These are phyloP conservation scores for Trifolium pratense DNA, from an alignment of 306 rosid species.

Conservation along the genomic window DNA sequence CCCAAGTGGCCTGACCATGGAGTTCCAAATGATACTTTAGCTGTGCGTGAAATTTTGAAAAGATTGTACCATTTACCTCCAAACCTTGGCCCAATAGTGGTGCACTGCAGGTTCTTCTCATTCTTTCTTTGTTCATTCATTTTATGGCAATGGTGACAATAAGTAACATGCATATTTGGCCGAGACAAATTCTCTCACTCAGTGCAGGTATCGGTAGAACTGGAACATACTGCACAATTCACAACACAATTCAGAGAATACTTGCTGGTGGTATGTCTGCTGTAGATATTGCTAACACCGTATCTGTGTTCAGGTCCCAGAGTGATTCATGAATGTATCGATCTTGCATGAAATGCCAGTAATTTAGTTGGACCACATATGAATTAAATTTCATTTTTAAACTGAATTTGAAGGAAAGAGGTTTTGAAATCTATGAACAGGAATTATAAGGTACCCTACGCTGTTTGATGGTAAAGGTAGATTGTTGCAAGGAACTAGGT, in stretches of 20 bases:
- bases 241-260: slow-evolving; percentile 89
- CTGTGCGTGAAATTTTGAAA: slow-evolving; percentile 79
- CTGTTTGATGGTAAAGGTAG: slow-evolving; percentile 22
- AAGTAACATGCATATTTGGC: slow-evolving; percentile 37
- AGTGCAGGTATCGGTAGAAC: slow-evolving; percentile 99
- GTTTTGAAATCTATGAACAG: no score
- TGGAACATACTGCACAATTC: slow-evolving; percentile 90
- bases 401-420: slow-evolving; percentile 3
- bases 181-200: slow-evolving; percentile 59
- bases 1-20: slow-evolving; percentile 98
- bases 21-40: slow-evolving; percentile 73
- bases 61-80: slow-evolving; percentile 68
- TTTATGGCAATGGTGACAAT: background rate
- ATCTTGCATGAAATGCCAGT: slow-evolving; percentile 25
- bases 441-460: slow-evolving; percentile 2
- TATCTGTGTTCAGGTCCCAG: slow-evolving; percentile 81
- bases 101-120: slow-evolving; percentile 88
- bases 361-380: slow-evolving; percentile 4
- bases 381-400: slow-evolving; percentile 29
- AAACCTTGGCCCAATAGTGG: slow-evolving; percentile 78
- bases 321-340: slow-evolving; percentile 34
- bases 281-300: slow-evolving; percentile 68
- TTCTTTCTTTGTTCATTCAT: slow-evolving; percentile 28
- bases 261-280: slow-evolving; percentile 91
- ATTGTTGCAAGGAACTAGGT: slow-evolving; percentile 26